A percentile compares a stretch with the other conserved stretches of the same genome.
Evolutionary conservation across 1,139 yeast genomes (phyloP).

Genomic region (Suhomyces guaymorum): DNA sequence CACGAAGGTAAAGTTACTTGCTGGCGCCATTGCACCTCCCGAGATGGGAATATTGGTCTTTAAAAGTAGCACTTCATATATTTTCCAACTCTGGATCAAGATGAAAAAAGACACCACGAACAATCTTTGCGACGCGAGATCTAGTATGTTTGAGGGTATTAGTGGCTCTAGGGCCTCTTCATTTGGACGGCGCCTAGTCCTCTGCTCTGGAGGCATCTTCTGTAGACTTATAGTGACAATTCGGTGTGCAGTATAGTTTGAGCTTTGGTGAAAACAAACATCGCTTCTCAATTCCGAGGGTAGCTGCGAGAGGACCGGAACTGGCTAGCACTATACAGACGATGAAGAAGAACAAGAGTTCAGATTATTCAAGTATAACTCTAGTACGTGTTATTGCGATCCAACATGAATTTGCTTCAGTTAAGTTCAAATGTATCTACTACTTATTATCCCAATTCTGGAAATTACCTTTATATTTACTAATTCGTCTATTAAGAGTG

Average conservation of each 20-base stretch:
- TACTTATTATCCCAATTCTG: too few relatives aligned
- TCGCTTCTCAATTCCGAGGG: constrained; percentile 5
- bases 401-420: too few relatives aligned
- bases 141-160: constrained; percentile 59
- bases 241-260: too few relatives aligned
- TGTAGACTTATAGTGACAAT: too few relatives aligned
- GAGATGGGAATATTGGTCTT: constrained; percentile 32
- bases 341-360: too few relatives aligned
- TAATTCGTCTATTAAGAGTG: too few relatives aligned
- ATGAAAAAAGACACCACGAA: constrained; percentile 65
- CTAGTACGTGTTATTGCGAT: too few relatives aligned
- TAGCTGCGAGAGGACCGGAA: too few relatives aligned
- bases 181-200: constrained; percentile 7
- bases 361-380: too few relatives aligned
- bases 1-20: constrained; percentile 58
- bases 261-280: constrained; percentile 10
- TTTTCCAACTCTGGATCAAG: constrained; percentile 76
- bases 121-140: constrained; percentile 79
- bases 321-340: too few relatives aligned
- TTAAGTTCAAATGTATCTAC: too few relatives aligned
- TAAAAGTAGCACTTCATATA: constrained; percentile 63
- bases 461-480: too few relatives aligned
- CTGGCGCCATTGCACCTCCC: constrained; percentile 22
- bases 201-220: constrained; percentile 8
- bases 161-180: constrained; percentile 16